These are phyloP conservation scores for Curvularia sp. DNA, from an alignment of 2,329 filamentous ascomycete genomes.

Conservation along the genomic window DNA sequence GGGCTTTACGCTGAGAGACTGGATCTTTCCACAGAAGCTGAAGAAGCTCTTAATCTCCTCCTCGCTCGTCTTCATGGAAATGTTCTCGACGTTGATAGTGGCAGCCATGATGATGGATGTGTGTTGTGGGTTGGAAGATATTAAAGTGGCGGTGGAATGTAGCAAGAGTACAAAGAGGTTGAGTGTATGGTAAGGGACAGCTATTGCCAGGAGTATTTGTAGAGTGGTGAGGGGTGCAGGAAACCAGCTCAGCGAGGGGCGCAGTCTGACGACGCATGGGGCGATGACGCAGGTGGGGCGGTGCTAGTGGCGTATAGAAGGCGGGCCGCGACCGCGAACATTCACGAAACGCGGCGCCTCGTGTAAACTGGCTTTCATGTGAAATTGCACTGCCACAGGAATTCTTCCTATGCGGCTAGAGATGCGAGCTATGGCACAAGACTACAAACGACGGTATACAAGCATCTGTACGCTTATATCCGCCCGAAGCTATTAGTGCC, in stretches of 20 bases:
- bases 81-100: conserved; percentile 89
- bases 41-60: conserved; percentile 97
- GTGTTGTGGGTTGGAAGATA: not conserved
- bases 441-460: not conserved
- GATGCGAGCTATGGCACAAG: conserved; percentile 1
- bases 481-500: not conserved
- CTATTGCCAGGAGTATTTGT: conserved; percentile 21
- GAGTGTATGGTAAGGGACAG: not conserved
- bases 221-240: conserved; percentile 23
- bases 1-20: conserved; percentile 76
- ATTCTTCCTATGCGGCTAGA: not conserved
- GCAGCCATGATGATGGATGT: conserved; percentile 55
- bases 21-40: conserved; percentile 95
- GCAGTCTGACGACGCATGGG: conserved; percentile 14
- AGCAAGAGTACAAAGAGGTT: not conserved
- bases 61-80: conserved; percentile 80
- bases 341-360: conserved; percentile 25
- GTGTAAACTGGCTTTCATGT: conserved; percentile 12
- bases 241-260: conserved; percentile 27
- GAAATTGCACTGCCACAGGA: conserved; percentile 8
- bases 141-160: not conserved
- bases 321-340: conserved; percentile 26
- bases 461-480: not conserved
- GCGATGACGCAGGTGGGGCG: conserved; percentile 33
- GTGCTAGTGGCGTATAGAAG: conserved; percentile 21